Base-by-base conservation (phyloP, 352 stramenopile genomes). In the Phytophthora sojae region DNA sequence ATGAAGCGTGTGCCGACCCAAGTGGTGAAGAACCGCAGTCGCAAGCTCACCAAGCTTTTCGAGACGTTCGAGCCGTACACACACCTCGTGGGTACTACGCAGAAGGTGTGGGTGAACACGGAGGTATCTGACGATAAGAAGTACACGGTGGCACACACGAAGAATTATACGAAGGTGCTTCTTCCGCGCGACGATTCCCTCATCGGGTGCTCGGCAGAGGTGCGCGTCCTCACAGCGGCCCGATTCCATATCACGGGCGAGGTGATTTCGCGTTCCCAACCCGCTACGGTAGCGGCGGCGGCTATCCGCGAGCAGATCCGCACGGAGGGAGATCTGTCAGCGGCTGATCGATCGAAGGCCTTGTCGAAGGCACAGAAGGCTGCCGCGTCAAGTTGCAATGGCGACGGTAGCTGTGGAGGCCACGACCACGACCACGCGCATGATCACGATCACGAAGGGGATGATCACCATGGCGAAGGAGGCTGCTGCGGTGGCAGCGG, bases 141-240 rank as follows among this genome's bases (percentile, higher is more conserved):
- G 62, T 86, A 80, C 70, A 94, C 80, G 19, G 91, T 98, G 17
- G 90, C 80, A 21, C 94, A 98, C 73, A 97, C 92, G 0, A 97
- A 97, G 69, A 91, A 91, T 66, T 98, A 98, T 69, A 93, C 92
- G n/a, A 98, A 98, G 69, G 92, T 98, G 23, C 73, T 97, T 19
- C 67, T 98, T 23, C 67, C 73, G 30, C 81, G 85, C 11, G 84
- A 96, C 64, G 89, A 95, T 49, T 73, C 74, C 55, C 82, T 97
- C 29, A 86, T 92, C 30, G 90, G 90, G 8, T 95, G 85, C 73
- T 75, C 88, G 5, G 87, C 91, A 3, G 44, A 81, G 12, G 89
- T 96, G 14, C 69, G 76, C 53, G 77, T 97, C 42, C 63, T 82
- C 21, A 71, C 79, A 7, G 67, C 73, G 2, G 79, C 84, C 6